Evolutionary conservation across 1,139 yeast genomes (phyloP), one percentile per base, ranked within the genome.

Genomic region (Zygosaccharomyces pseudobailii): DNA sequence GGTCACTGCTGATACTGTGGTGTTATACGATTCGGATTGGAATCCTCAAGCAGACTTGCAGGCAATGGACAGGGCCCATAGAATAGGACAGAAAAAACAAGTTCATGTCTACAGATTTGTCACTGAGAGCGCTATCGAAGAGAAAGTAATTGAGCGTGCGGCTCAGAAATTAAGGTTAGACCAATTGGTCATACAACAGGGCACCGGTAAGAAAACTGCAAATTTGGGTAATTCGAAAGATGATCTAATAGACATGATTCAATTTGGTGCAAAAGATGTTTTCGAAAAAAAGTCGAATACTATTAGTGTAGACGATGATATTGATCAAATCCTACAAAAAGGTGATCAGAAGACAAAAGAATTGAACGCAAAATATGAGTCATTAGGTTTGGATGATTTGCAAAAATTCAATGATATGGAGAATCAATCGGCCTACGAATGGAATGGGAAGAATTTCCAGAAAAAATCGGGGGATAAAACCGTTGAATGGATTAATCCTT

Each of bases 371-470:
- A 82, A 81, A 61, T 85, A 82, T 59, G 77, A 80, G 13, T 75
- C 82, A 42, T 71, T 85, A 44, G 86, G 88, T 47, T 71, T 85
- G 49, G 87, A 82, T 66, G 95, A 88, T 45, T 71, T 85, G 49
- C 94, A 85, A 59, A 84, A 84, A 59, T 84, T 83, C 59, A 61
- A 63, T 40, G 69, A 63, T 6, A 42, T 62, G 21, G 74, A 89
- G 13, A 96, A 89, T 57, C 80, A 80, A 31, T 87, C 95, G 2
- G 92, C 96, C 0, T 92, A 90, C 67, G 96, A 90, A 66, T 92
- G 98, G 98, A 89, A 92, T 62, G 98, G 98, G 22, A 84, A 87
- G 61, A 89, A 90, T 62, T 92, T 89, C 65, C 87, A 95, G 40
- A 86, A 87, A 56, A 79, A 75, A 55, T 65, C 71, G n/a, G 73